Base-by-base conservation (phyloP, 2,329 filamentous ascomycete species). In the Aspergillus glaucus region DNA sequence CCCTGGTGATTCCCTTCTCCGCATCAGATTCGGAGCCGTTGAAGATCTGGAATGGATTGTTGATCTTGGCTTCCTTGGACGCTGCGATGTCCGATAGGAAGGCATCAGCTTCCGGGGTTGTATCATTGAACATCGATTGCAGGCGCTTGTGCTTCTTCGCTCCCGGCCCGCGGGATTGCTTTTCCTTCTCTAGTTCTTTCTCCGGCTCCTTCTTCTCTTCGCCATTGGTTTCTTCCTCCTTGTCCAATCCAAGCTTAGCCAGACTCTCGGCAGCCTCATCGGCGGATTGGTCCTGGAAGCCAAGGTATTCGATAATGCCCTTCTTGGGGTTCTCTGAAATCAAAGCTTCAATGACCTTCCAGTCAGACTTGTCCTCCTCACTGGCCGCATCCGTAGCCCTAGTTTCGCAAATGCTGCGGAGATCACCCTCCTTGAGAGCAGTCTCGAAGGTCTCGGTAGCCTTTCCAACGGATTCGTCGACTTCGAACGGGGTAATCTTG, bases 311-410 rank as follows among this genome's bases (percentile, higher is more conserved):
- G 19, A 93, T 80, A 49, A 98, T 85, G 65, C 88, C 85, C 65
- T 86, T 86, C 39, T 91, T 83, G n/a, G 90, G 87, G 62, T 92
- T 91, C 26, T 87, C 84, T 3, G 88, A 85, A 44, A 92, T 86
- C 52, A 98, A 72, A 2, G 90, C 93, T 68, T 93, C 85, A 67
- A 98, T 88, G 34, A 97, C 89, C 56, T 87, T 86, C 93, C 93
- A 98, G 68, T 97, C 92, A 3, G 88, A 87, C 75, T 90, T 96
- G 66, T 97, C 93, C 56, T 95, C 89, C 1, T 96, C 91, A 0
- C 83, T 88, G 62, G 82, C 84, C 15, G 91, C 86, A 52, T 83
- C 75, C 22, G 84, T 75, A 53, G 90, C 84, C 63, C 92, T 87
- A 19, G 84, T 79, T 62, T 91, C 84, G 64, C 91, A 96, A 52